Evolutionary conservation across 164 flowering plant genomes (phyloP).

Genomic region (Magnolia kwangsiensis): DNA sequence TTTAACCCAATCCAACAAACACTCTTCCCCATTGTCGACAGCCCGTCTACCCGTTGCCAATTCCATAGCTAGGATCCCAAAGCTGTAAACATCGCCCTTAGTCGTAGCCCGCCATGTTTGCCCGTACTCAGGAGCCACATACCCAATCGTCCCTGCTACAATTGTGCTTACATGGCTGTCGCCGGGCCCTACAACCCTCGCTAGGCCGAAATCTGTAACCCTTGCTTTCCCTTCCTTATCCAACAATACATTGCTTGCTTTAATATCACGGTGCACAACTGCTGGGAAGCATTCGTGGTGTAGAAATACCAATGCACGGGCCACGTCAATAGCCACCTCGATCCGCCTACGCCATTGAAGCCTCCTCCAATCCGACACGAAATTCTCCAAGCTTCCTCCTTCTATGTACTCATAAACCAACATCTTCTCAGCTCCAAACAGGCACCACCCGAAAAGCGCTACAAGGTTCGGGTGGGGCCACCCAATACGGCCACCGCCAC

Average conservation of each 20-base stretch:
- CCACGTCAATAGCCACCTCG: constrained; percentile 65
- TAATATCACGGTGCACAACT: constrained; percentile 85
- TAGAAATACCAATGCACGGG: constrained; percentile 64
- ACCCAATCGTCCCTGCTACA: constrained; percentile 89
- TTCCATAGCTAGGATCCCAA: constrained; percentile 83
- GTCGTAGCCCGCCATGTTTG: constrained; percentile 89
- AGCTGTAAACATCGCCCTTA: constrained; percentile 91
- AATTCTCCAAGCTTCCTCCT: constrained; percentile 87
- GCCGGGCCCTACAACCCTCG: constrained; percentile 64
- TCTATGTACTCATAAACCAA: constrained; percentile 84
- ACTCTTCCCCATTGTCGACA: constrained; percentile 75
- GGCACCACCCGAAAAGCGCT: constrained; percentile 85
- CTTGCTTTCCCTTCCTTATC: constrained; percentile 59
- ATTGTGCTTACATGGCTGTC: constrained; percentile 84
- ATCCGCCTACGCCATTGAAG: constrained; percentile 58
- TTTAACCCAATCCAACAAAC: constrained; percentile 75
- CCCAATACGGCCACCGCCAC: constrained; percentile 38
- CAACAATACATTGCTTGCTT: constrained; percentile 82
- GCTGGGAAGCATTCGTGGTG: constrained; percentile 87
- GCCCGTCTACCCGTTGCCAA: constrained; percentile 81
- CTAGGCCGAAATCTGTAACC: constrained; percentile 87
- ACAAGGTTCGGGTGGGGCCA: constrained; percentile 94
- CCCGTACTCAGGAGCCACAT: constrained; percentile 92
- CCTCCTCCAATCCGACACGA: constrained; percentile 39
- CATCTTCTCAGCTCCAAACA: constrained; percentile 59